phyloP scores from a whole-genome alignment of 768 basidiomycete species.

The Serendipita sp. region DNA sequence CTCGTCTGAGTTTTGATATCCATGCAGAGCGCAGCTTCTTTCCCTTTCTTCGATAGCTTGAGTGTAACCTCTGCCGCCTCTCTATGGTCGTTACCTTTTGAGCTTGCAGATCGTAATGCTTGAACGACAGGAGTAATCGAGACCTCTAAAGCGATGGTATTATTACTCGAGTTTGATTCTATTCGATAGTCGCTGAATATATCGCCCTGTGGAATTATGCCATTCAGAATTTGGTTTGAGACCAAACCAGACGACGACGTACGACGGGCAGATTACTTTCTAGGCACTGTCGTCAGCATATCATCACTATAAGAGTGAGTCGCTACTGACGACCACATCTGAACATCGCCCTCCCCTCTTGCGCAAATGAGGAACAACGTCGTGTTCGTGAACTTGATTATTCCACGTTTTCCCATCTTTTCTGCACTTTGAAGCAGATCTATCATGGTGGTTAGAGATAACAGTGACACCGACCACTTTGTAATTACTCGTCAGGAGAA shows the following conservation, averaged over 20 bases:
- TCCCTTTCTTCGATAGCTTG: not conserved
- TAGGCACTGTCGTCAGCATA: not conserved
- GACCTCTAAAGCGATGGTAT: conserved; percentile 1
- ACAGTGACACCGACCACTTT: not conserved
- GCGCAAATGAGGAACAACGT: conserved; percentile 4
- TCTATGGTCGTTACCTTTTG: not conserved
- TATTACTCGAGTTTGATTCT: conserved; percentile 3
- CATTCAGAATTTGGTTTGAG: not conserved
- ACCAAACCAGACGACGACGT: not conserved
- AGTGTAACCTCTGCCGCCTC: not conserved
- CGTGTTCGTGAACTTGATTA: not conserved
- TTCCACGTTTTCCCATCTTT: conserved; percentile 3
- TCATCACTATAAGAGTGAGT: not conserved
- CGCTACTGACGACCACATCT: conserved; percentile 1
- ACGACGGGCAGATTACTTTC: not conserved
- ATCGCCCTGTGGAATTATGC: not conserved
- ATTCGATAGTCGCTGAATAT: conserved; percentile 2
- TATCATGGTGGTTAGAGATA: not conserved
- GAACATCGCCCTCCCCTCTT: not conserved
- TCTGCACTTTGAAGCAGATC: conserved; percentile 4
- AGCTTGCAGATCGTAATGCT: not conserved
- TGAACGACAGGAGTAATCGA: not conserved
- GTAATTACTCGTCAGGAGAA: not conserved
- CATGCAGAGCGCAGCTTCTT: not conserved
- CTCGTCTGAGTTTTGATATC: not conserved